phyloP scores from a whole-genome alignment of 441 rosid genomes.

The Pelargonium citronellum region DNA sequence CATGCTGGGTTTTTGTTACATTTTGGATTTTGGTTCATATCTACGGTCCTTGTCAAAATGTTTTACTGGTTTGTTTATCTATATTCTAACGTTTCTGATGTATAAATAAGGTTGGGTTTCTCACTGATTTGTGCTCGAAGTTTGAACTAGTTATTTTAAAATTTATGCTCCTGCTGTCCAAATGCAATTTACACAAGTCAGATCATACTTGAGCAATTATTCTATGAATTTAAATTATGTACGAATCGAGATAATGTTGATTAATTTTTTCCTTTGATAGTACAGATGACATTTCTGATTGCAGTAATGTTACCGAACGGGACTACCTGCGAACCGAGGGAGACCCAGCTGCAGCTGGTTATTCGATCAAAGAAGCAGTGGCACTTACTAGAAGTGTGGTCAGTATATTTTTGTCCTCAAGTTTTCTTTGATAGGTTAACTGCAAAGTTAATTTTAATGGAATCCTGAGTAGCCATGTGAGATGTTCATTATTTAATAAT shows the following conservation, averaged over 20 bases:
- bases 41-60: background rate
- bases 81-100: background rate
- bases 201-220: background rate
- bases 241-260: background rate
- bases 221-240: background rate
- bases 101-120: background rate
- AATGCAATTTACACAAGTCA: background rate
- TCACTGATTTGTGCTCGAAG: background rate
- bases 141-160: background rate
- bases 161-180: background rate
- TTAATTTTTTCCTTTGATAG: conserved; percentile 13
- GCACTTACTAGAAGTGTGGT: conserved; percentile 81
- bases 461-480: conserved; percentile 8
- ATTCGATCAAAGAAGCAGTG: conserved; percentile 83
- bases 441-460: conserved; percentile 7
- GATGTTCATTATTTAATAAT: background rate
- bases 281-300: conserved; percentile 40
- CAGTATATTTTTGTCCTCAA: conserved; percentile 25
- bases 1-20: background rate
- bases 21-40: background rate
- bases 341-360: conserved; percentile 85
- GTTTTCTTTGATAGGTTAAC: conserved; percentile 8
- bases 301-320: conserved; percentile 53
- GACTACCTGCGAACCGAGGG: conserved; percentile 86
- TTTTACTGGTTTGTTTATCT: background rate